Conservation (phyloP, 2,329 filamentous ascomycete genomes). For the Epichloe scottii region DNA sequence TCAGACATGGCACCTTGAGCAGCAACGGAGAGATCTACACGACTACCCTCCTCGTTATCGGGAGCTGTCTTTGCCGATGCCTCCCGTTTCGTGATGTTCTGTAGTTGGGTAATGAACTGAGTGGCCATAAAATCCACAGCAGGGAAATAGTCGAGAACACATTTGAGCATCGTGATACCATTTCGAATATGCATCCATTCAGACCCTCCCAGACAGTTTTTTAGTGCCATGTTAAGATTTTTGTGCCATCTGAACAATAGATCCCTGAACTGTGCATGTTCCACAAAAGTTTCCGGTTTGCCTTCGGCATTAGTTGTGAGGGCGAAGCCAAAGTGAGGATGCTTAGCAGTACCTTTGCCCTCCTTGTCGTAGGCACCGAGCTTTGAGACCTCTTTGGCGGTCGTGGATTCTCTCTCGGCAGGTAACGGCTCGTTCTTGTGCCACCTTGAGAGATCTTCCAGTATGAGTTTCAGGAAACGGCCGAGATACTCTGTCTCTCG, state of each 20-base stretch:
- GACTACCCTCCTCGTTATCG: slow-evolving; percentile 42
- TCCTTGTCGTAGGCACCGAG: slow-evolving; percentile 75
- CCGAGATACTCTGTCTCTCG: slow-evolving; percentile 90
- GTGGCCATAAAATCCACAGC: slow-evolving; percentile 79
- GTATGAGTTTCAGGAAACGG: slow-evolving; percentile 70
- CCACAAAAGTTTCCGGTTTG: slow-evolving; percentile 58
- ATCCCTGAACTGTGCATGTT: slow-evolving; percentile 77
- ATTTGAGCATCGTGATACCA: slow-evolving; percentile 78
- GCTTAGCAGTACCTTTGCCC: slow-evolving; percentile 39
- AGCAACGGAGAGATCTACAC: slow-evolving; percentile 63
- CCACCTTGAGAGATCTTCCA: slow-evolving; percentile 74
- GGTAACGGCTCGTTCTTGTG: slow-evolving; percentile 58
- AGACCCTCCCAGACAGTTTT: slow-evolving; percentile 64
- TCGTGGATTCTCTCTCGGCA: slow-evolving; percentile 20
- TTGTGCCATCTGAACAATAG: slow-evolving; percentile 86
- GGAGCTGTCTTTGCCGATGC: slow-evolving; percentile 32
- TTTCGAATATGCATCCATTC: slow-evolving; percentile 99
- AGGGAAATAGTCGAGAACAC: slow-evolving; percentile 71
- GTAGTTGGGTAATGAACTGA: slow-evolving; percentile 50
- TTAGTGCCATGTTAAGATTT: slow-evolving; percentile 65
- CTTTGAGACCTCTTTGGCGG: slow-evolving; percentile 35
- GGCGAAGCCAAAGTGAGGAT: slow-evolving; percentile 63
- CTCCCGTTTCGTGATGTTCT: slow-evolving; percentile 53
- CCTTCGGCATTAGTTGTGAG: slow-evolving; percentile 53
- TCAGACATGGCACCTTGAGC: slow-evolving; percentile 60